Conservation (phyloP, 148 eudicot species). For the Camellia japonica region DNA sequence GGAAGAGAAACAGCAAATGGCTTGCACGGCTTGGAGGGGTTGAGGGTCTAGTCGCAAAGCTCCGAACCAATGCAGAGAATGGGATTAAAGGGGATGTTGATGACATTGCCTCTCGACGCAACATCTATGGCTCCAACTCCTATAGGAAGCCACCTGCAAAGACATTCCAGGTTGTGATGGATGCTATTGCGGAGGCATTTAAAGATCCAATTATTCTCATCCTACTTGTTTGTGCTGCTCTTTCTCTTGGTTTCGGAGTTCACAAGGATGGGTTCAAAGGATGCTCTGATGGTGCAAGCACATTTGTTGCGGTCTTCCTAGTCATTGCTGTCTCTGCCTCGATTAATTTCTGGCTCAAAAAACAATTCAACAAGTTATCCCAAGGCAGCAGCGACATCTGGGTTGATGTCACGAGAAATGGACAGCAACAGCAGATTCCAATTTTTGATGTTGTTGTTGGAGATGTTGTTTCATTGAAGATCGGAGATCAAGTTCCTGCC, state of each 20-base stretch:
- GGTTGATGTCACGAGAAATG: conserved; percentile 19
- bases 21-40: conserved; percentile 1
- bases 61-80: background rate
- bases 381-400: conserved; percentile 8
- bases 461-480: conserved; percentile 21
- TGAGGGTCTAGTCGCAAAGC: background rate
- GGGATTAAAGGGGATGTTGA: background rate
- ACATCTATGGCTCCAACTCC: background rate
- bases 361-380: conserved; percentile 11
- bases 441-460: conserved; percentile 35
- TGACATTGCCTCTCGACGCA: background rate
- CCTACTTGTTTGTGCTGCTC: conserved; percentile 4
- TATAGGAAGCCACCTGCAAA: background rate
- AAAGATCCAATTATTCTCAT: conserved; percentile 5
- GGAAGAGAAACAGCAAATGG: background rate
- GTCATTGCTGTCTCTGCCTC: conserved; percentile 20
- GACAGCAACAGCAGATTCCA: conserved; percentile 17
- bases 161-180: background rate
- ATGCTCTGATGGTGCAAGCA: background rate
- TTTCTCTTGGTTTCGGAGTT: background rate
- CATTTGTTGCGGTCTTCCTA: conserved; percentile 4
- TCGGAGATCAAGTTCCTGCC: too few relatives aligned
- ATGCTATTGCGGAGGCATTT: background rate
- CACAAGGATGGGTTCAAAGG: conserved; percentile 11
- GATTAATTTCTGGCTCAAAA: conserved; percentile 17